Evolutionary conservation across 2,329 filamentous ascomycete genomes (phyloP), one percentile per base, ranked within the genome.

Genomic region (Diatrype stigma): DNA sequence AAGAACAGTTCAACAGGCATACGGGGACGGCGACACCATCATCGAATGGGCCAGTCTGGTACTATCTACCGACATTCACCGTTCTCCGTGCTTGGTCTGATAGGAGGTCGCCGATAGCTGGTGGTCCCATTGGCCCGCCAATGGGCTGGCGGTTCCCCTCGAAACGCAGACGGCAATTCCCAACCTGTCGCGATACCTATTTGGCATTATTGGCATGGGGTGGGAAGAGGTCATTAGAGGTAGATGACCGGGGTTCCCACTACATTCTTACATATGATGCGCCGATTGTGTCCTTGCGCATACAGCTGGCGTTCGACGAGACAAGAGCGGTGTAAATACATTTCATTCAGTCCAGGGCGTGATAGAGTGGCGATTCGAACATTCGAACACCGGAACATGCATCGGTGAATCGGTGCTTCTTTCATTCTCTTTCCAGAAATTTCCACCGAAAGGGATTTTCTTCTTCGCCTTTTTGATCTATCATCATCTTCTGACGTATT

Each of bases 1-100:
- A n/a, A n/a, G n/a, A n/a, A 54, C 48, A 49, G 14, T 44, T 44
- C 22, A n/a, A 44, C 40, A 26, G 21, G 40, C 40, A 44, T 44
- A 44, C 22, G 22, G 14, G 26, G 11, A 12, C 7, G 12, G 26
- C 4, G 21, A 44, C 14, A 28, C 37, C 37, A 8, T 11, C 19
- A 10, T 11, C 19, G 5, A 22, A 12, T 40, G 11, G n/a, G n/a
- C 37, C 37, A 38, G n/a, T n/a, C 37, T 11, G 37, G 37, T n/a
- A 38, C 11, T 26, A 44, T 28, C 40, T 44, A 44, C 40, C 40
- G 22, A 44, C 22, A 44, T 44, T 44, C 22, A 23, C 40, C 40
- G 40, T 44, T 44, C 40, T 28, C 22, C 40, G 12, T n/a, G 21
- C n/a, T 16, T 44, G 40, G 40, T 19, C 22, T 44, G 40, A 44